A percentile compares a stretch with the other conserved stretches of the same genome.
Evolutionary conservation across 2,329 filamentous ascomycete genomes (phyloP).

Genomic region (Biscogniauxia marginata): DNA sequence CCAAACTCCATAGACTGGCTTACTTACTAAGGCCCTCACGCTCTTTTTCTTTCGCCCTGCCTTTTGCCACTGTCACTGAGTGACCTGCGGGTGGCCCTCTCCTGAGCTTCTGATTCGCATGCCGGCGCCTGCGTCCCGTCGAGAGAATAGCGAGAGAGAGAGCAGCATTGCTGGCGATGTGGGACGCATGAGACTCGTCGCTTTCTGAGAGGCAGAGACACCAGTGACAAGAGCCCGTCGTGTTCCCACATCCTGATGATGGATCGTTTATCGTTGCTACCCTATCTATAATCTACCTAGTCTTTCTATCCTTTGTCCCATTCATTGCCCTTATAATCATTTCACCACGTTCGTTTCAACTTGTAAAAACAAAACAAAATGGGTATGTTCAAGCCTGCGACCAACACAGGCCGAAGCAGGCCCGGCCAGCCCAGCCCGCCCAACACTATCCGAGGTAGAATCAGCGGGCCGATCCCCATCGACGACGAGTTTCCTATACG

Average conservation of each 20-base stretch:
- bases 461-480: constrained; percentile 61
- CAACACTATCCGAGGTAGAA: constrained; percentile 55
- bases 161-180: constrained; percentile 36
- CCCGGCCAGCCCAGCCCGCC: constrained; percentile 34
- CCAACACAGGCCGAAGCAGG: constrained; percentile 41
- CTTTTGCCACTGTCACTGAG: constrained; percentile 22
- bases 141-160: constrained; percentile 1
- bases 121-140: constrained; percentile 22
- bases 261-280: constrained; percentile 25
- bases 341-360: constrained; percentile 8
- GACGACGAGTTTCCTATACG: constrained; percentile 56
- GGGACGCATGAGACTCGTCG: constrained; percentile 28
- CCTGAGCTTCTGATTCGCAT: constrained; percentile 21
- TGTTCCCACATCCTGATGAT: constrained; percentile 22
- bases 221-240: constrained; percentile 7
- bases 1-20: constrained; percentile 29
- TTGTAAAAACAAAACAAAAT: constrained; percentile 26
- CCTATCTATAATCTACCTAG: constrained; percentile 16
- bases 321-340: constrained; percentile 20
- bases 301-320: constrained; percentile 18
- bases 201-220: constrained; percentile 19
- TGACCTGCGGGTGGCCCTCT: constrained; percentile 18
- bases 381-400: constrained; percentile 46
- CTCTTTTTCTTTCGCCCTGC: constrained; percentile 22
- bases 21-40: constrained; percentile 9